Evolutionary conservation across 2,329 filamentous ascomycete species (phyloP).

Genomic region (Acrocalymma vagum): DNA sequence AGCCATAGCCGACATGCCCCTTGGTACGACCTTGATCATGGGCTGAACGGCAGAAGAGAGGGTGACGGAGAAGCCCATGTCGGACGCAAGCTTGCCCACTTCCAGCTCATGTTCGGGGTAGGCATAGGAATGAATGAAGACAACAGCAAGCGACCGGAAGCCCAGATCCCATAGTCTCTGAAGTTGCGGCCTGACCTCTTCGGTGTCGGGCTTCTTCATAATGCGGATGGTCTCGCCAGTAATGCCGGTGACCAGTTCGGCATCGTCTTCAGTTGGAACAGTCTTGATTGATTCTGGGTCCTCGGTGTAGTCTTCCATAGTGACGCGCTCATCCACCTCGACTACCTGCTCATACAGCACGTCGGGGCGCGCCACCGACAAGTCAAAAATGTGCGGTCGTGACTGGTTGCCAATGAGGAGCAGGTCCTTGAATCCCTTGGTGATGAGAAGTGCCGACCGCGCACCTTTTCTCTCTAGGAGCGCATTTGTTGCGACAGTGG

Average conservation of each 20-base stretch:
- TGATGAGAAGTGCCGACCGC: conserved; percentile 33
- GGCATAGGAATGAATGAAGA: conserved; percentile 87
- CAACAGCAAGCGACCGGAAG: conserved; percentile 81
- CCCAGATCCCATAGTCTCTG: conserved; percentile 59
- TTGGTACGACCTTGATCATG: conserved; percentile 80
- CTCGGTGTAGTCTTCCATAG: conserved; percentile 43
- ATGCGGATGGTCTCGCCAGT: conserved; percentile 38
- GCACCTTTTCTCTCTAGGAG: conserved; percentile 39
- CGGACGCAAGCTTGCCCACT: conserved; percentile 75
- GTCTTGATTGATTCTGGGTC: conserved; percentile 20
- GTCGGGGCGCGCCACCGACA: conserved; percentile 25
- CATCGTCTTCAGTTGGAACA: conserved; percentile 6
- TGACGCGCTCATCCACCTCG: conserved; percentile 26
- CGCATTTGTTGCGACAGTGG: conserved; percentile 42
- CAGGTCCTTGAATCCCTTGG: conserved; percentile 39
- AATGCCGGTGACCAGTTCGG: conserved; percentile 25
- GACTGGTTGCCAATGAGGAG: conserved; percentile 42
- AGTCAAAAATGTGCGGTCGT: conserved; percentile 38
- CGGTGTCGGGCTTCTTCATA: conserved; percentile 26
- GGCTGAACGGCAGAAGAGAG: conserved; percentile 78
- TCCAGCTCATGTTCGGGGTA: conserved; percentile 82
- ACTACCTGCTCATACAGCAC: conserved; percentile 25
- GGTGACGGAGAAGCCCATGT: conserved; percentile 84
- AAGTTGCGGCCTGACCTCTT: conserved; percentile 8
- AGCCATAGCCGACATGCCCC: conserved; percentile 76